Conservation (phyloP, 805 yeast genomes). For the Vanderwaltozyma polyspora region DNA sequence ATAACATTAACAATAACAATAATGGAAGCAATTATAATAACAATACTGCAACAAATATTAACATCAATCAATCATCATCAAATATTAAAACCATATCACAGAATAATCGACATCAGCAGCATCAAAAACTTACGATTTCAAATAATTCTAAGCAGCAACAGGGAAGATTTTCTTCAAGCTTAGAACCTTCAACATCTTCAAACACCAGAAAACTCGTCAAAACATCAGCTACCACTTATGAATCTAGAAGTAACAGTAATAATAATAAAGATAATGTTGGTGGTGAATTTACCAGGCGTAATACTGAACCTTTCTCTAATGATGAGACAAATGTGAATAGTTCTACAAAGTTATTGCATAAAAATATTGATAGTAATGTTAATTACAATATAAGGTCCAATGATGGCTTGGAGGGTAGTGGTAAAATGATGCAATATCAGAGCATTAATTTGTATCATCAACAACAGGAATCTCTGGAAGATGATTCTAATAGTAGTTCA, state of each 20-base stretch:
- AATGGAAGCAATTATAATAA: background rate
- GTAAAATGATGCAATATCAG: slow-evolving; percentile 1
- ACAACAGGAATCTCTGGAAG: background rate
- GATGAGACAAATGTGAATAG: too few relatives aligned
- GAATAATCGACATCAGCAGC: slow-evolving; percentile 2
- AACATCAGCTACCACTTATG: background rate
- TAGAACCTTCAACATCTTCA: slow-evolving; percentile 1
- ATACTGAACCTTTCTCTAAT: too few relatives aligned
- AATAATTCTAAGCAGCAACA: background rate
- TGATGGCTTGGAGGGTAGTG: background rate
- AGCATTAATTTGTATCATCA: slow-evolving; percentile 2
- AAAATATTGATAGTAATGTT: slow-evolving; percentile 1
- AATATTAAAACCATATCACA: slow-evolving; percentile 2
- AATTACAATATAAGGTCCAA: background rate
- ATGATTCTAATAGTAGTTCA: slow-evolving; percentile 1
- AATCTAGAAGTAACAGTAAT: background rate
- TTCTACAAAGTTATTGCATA: too few relatives aligned
- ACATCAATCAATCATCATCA: background rate
- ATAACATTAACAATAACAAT: slow-evolving; percentile 1
- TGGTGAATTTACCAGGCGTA: too few relatives aligned
- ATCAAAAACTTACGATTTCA: slow-evolving; percentile 2
- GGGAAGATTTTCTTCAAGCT: background rate
- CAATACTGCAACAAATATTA: background rate
- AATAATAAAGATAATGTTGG: too few relatives aligned
- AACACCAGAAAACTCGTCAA: background rate